Percentiles rank a stretch among this genome's conserved stretches.
phyloP scores from a whole-genome alignment of 2,329 filamentous ascomycete species.

The Huntiella decipiens region DNA sequence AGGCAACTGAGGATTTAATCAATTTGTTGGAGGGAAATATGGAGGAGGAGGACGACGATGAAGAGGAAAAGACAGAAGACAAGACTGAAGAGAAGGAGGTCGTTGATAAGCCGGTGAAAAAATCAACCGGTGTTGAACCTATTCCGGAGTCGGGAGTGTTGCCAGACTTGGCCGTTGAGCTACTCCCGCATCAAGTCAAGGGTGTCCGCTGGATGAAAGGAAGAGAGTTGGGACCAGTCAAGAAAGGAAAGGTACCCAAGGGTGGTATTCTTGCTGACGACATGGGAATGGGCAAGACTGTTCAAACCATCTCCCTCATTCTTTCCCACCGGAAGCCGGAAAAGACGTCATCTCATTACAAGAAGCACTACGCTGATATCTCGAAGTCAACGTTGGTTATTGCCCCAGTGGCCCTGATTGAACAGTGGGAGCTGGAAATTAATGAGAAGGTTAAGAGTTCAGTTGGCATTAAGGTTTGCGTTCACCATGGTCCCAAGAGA shows the following conservation, averaged over 20 bases:
- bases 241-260: constrained; percentile 64
- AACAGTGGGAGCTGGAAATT: constrained; percentile 93
- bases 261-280: constrained; percentile 93
- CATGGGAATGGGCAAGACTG: constrained; percentile 91
- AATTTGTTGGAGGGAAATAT: constrained; percentile 65
- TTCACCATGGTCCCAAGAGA: constrained; percentile 77
- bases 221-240: constrained; percentile 71
- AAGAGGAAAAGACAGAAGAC: not conserved
- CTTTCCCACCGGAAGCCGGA: constrained; percentile 57
- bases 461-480: constrained; percentile 58
- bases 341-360: constrained; percentile 26
- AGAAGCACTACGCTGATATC: constrained; percentile 48
- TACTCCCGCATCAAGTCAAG: constrained; percentile 85
- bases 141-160: constrained; percentile 25
- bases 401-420: constrained; percentile 80
- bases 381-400: constrained; percentile 77
- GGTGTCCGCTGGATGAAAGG: constrained; percentile 91
- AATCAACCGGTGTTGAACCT: not conserved
- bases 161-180: constrained; percentile 67
- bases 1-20: constrained; percentile 61
- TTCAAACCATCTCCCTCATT: constrained; percentile 81
- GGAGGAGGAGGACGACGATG: constrained; percentile 44
- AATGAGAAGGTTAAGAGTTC: constrained; percentile 55
- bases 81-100: too few species aligned
- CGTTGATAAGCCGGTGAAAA: not conserved